Percentiles rank a stretch among this genome's conserved stretches.
phyloP scores from a whole-genome alignment of 1,139 yeast species.

The Meyerozyma carpophila region DNA sequence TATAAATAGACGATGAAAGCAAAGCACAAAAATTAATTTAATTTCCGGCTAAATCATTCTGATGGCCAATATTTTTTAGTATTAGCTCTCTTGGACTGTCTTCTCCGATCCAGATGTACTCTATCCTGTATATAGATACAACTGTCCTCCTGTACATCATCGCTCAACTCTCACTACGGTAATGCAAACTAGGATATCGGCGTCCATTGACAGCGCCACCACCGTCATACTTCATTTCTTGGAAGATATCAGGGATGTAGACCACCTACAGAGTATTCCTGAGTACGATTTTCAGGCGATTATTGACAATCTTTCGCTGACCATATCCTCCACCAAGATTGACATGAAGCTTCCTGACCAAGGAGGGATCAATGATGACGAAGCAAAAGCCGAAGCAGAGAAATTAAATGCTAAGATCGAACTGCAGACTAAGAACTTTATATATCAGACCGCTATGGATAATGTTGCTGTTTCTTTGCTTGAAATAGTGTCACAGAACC shows the following conservation, averaged over 20 bases:
- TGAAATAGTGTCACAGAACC: neutral
- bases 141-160: neutral
- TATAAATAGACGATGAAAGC: conserved; percentile 3
- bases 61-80: no score
- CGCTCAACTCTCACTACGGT: neutral
- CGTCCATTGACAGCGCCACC: conserved; percentile 4
- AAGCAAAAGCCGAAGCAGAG: neutral
- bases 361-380: neutral
- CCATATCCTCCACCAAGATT: neutral
- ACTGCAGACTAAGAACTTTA: neutral
- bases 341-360: neutral
- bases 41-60: no score
- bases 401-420: neutral
- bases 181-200: conserved; percentile 4
- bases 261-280: neutral
- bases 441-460: neutral
- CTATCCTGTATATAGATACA: neutral
- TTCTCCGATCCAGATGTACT: neutral
- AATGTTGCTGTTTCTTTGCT: neutral
- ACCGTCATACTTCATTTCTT: conserved; percentile 3
- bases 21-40: no score
- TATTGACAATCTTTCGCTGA: neutral
- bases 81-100: no score
- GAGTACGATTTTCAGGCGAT: neutral
- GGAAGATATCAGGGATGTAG: conserved; percentile 4